These are phyloP conservation scores for Leavenworthia alabamica DNA, from an alignment of 345 rosid genomes.

Conservation along the genomic window DNA sequence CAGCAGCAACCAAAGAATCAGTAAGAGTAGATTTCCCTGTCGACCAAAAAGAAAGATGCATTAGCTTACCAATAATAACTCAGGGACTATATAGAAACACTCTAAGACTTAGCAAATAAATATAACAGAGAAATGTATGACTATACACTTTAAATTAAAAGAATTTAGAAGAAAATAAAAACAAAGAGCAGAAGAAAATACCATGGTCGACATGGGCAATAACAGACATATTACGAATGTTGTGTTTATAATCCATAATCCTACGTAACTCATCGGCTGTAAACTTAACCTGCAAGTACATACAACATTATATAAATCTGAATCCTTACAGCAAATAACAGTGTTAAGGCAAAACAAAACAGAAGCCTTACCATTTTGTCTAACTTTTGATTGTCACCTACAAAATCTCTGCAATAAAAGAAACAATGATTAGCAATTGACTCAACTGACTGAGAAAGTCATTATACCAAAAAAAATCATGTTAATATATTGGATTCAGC, in stretches of 20 bases:
- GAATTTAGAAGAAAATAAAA: background rate
- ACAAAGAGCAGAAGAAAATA: background rate
- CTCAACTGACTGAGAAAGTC: background rate
- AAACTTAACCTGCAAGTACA: slow-evolving; percentile 27
- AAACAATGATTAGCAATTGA: background rate
- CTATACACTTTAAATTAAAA: rapidly evolving
- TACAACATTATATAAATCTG: too few relatives aligned
- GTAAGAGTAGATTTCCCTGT: slow-evolving; percentile 82
- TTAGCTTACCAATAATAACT: background rate
- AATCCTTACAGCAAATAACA: background rate
- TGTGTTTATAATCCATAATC: slow-evolving; percentile 32
- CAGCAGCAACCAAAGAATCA: slow-evolving; percentile 89
- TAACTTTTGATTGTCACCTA: slow-evolving; percentile 18
- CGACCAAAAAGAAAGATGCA: background rate
- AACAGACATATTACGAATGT: slow-evolving; percentile 34
- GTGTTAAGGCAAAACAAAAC: background rate
- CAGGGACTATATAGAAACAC: background rate
- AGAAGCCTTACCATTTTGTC: slow-evolving; percentile 16
- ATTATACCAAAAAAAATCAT: background rate
- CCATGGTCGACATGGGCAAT: slow-evolving; percentile 36
- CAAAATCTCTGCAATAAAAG: slow-evolving; percentile 16
- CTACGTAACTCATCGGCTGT: slow-evolving; percentile 32
- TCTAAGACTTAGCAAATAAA: background rate
- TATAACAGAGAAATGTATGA: too few relatives aligned
- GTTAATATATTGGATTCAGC: background rate